These are phyloP conservation scores for Trypanosoma cruzi DNA, from an alignment of 208 protist species.

Conservation along the genomic window DNA sequence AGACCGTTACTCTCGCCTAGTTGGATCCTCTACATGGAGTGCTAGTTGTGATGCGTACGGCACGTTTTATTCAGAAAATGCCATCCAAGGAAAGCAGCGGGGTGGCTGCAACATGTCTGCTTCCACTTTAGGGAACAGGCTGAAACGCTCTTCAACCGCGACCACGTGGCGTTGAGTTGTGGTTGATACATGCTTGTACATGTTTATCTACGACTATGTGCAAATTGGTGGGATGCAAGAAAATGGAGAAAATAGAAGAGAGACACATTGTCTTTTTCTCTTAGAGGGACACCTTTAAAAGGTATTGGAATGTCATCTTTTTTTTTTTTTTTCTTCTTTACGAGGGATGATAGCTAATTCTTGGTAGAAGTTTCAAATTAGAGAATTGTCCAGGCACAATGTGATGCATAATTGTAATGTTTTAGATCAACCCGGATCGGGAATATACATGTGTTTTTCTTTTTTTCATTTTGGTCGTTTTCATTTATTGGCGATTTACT, in stretches of 20 bases:
- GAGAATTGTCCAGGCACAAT: not conserved
- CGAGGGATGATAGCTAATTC: not conserved
- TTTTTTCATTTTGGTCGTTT: slow-evolving; percentile 21
- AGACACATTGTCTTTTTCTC: too few relatives aligned
- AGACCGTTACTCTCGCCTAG: not conserved
- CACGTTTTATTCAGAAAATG: not conserved
- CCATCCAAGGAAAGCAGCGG: not conserved
- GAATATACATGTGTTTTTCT: slow-evolving; percentile 14
- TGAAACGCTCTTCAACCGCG: slow-evolving; percentile 14
- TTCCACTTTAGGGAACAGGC: slow-evolving; percentile 2
- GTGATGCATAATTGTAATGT: not conserved
- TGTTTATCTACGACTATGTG: too few relatives aligned
- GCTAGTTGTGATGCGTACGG: not conserved
- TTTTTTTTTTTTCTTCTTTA: not conserved
- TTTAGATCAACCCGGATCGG: not conserved
- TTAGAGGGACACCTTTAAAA: not conserved
- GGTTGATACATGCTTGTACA: not conserved
- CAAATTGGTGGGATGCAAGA: too few relatives aligned
- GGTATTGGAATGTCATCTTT: not conserved
- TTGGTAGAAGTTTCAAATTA: not conserved
- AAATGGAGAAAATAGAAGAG: too few relatives aligned
- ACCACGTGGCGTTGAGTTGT: slow-evolving; percentile 3
- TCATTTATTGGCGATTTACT: not conserved
- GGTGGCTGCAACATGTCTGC: not conserved
- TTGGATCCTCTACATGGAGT: not conserved